Conservation (phyloP, 257 asterid species). For the Hygrophila difformis region DNA sequence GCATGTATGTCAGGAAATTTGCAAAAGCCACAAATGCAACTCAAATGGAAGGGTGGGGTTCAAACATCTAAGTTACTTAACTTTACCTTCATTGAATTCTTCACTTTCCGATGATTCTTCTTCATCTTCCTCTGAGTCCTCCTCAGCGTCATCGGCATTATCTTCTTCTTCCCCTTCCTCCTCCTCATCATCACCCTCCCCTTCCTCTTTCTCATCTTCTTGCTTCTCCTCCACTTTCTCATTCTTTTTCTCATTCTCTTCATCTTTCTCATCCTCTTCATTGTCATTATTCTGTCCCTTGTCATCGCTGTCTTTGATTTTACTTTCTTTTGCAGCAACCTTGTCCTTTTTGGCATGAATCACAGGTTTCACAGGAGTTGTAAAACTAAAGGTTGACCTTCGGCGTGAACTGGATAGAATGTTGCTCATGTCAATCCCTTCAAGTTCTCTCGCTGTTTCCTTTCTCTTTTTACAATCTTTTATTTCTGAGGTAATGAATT, state of each 20-base stretch:
- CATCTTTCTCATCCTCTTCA: slow-evolving; percentile 16
- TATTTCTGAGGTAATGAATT: slow-evolving; percentile 44
- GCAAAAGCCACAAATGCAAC: too few species aligned
- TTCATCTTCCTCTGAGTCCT: slow-evolving; percentile 25
- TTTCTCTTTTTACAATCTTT: slow-evolving; percentile 80
- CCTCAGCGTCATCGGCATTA: slow-evolving; percentile 17
- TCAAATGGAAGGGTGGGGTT: neutral
- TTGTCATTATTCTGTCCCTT: slow-evolving; percentile 4
- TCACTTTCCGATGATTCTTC: slow-evolving; percentile 35
- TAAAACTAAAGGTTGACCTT: slow-evolving; percentile 66
- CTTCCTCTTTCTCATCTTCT: neutral
- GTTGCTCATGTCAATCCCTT: slow-evolving; percentile 92
- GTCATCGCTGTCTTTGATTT: slow-evolving; percentile 20
- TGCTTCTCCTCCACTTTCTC: slow-evolving; percentile 9
- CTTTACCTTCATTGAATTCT: slow-evolving; percentile 68
- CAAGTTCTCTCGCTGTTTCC: slow-evolving; percentile 86
- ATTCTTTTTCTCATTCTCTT: neutral
- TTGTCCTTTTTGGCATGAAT: slow-evolving; percentile 24
- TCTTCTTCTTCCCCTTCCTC: slow-evolving; percentile 14
- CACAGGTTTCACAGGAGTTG: slow-evolving; percentile 42
- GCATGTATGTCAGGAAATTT: too few species aligned
- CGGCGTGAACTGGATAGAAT: slow-evolving; percentile 86
- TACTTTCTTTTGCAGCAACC: slow-evolving; percentile 26
- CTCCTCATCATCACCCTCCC: slow-evolving; percentile 7
- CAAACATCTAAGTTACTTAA: slow-evolving; percentile 2